Percentiles rank a stretch among this genome's conserved stretches.
Evolutionary conservation across 495 filamentous ascomycete species (phyloP).

Genomic region (Trichocladium uniseriatum): DNA sequence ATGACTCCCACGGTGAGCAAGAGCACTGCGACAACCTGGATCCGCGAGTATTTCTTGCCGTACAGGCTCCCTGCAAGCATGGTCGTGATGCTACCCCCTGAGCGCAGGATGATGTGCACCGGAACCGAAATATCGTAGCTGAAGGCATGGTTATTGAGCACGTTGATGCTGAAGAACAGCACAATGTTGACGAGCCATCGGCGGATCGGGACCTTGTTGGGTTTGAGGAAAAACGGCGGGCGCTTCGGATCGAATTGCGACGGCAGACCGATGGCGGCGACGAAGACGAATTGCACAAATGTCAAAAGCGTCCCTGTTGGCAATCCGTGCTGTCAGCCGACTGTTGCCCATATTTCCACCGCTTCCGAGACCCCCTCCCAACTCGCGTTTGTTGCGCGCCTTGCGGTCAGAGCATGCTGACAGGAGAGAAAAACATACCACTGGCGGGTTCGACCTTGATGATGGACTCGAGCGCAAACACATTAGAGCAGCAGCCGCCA

Average conservation of each 20-base stretch:
- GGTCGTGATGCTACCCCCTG: slow-evolving; percentile 88
- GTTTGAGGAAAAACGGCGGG: slow-evolving; percentile 59
- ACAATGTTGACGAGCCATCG: slow-evolving; percentile 85
- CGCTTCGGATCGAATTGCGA: slow-evolving; percentile 53
- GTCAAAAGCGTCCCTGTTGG: slow-evolving; percentile 75
- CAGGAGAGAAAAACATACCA: slow-evolving; percentile 32
- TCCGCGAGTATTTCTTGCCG: slow-evolving; percentile 69
- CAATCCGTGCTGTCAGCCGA: slow-evolving; percentile 4
- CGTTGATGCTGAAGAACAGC: slow-evolving; percentile 83
- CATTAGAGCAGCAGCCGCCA: slow-evolving; percentile 96
- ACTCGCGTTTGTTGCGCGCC: no score
- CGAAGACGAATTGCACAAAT: slow-evolving; percentile 85
- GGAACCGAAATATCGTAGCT: slow-evolving; percentile 94
- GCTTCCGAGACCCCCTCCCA: no score
- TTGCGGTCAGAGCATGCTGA: no score
- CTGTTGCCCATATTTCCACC: no score
- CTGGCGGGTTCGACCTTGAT: slow-evolving; percentile 69
- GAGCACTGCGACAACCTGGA: slow-evolving; percentile 70
- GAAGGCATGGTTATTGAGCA: slow-evolving; percentile 96
- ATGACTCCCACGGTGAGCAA: slow-evolving; percentile 81
- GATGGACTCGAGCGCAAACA: slow-evolving; percentile 92
- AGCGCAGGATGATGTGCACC: slow-evolving; percentile 92
- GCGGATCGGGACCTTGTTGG: slow-evolving; percentile 69
- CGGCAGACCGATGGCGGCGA: slow-evolving; percentile 66
- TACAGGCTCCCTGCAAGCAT: slow-evolving; percentile 79